These are phyloP conservation scores for Monosporozyma yasuniensis DNA, from an alignment of 805 yeast genomes.

Conservation along the genomic window DNA sequence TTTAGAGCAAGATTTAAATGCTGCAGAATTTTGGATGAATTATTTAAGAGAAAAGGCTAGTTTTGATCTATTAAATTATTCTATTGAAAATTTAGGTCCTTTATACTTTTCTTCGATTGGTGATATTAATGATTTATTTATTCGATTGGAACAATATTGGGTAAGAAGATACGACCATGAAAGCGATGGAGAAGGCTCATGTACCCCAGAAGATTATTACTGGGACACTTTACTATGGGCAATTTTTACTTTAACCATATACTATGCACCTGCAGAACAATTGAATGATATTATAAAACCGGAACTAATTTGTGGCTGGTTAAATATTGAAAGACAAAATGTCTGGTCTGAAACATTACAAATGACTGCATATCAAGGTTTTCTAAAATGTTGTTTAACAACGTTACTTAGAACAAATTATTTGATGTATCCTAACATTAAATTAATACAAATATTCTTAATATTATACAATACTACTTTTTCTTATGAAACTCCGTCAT, in stretches of 20 bases:
- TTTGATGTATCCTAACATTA: constrained; percentile 20
- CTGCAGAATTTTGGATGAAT: constrained; percentile 11
- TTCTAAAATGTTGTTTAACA: constrained; percentile 10
- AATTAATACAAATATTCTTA: constrained; percentile 19
- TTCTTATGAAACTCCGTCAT: constrained; percentile 5
- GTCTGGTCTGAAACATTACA: constrained; percentile 14
- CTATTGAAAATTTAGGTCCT: constrained; percentile 27
- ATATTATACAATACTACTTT: constrained; percentile 24
- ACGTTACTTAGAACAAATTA: constrained; percentile 15
- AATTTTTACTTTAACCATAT: constrained; percentile 20
- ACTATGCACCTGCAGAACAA: constrained; percentile 19
- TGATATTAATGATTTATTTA: constrained; percentile 25
- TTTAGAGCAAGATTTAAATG: constrained; percentile 5
- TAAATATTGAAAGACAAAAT: constrained; percentile 5
- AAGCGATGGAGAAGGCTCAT: background rate
- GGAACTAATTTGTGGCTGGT: constrained; percentile 5
- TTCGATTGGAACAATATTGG: constrained; percentile 20
- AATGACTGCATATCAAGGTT: constrained; percentile 11
- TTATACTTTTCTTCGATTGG: constrained; percentile 27
- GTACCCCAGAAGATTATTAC: constrained; percentile 12
- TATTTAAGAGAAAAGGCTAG: constrained; percentile 14
- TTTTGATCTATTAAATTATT: constrained; percentile 20
- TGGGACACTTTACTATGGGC: constrained; percentile 27
- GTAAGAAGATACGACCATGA: constrained; percentile 10
- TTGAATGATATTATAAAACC: constrained; percentile 8